phyloP scores from a whole-genome alignment of 441 rosid genomes.

The Capsella rubella region DNA sequence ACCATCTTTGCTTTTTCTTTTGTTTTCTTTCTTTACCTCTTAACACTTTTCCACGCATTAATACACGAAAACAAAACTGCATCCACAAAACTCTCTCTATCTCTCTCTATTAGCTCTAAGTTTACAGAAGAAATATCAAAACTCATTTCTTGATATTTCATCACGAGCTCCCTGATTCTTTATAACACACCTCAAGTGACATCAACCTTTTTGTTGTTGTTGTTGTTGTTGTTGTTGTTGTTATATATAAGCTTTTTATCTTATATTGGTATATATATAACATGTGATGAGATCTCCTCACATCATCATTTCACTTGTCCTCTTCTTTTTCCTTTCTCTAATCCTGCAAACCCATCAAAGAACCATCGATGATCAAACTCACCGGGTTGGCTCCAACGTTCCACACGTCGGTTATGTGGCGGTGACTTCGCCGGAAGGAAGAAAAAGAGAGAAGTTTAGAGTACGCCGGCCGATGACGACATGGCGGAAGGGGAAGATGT shows the following conservation, averaged over 20 bases:
- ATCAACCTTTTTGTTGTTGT: background rate
- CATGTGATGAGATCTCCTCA: slow-evolving; percentile 44
- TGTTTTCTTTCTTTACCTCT: slow-evolving; percentile 26
- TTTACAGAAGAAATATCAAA: slow-evolving; percentile 15
- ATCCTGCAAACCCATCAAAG: slow-evolving; percentile 38
- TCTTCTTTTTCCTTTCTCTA: slow-evolving; percentile 34
- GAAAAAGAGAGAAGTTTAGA: slow-evolving; percentile 28
- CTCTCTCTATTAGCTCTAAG: slow-evolving; percentile 17
- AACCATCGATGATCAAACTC: slow-evolving; percentile 31
- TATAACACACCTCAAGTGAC: slow-evolving; percentile 1
- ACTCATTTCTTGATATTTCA: slow-evolving; percentile 28
- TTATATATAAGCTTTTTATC: background rate
- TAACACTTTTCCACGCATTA: slow-evolving; percentile 41
- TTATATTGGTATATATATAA: slow-evolving; percentile 15
- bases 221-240: background rate
- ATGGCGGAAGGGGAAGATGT: slow-evolving; percentile 44
- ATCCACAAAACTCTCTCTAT: slow-evolving; percentile 18
- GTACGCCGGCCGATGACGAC: slow-evolving; percentile 36
- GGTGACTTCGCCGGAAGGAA: slow-evolving; percentile 30
- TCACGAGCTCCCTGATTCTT: slow-evolving; percentile 10
- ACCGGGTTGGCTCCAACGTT: slow-evolving; percentile 15
- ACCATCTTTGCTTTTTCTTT: slow-evolving; percentile 43
- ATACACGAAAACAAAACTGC: slow-evolving; percentile 17
- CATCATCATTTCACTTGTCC: slow-evolving; percentile 29
- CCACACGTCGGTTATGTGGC: slow-evolving; percentile 16